Percentiles rank a stretch among this genome's conserved stretches.
Evolutionary conservation across 805 yeast genomes (phyloP).

Genomic region (Candida koratica): DNA sequence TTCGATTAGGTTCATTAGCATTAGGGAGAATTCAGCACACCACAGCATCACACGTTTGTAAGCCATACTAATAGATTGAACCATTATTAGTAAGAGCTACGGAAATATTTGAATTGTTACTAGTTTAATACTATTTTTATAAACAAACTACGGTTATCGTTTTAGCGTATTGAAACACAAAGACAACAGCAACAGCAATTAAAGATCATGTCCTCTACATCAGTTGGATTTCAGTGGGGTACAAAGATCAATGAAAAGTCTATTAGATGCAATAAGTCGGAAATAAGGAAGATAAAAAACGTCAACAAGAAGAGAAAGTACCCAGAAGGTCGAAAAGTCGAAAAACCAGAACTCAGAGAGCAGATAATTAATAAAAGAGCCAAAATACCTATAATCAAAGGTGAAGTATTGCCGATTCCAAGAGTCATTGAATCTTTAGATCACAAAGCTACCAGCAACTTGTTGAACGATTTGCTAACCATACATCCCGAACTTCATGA

Average conservation of each 20-base stretch:
- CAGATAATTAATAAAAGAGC: conserved; percentile 23
- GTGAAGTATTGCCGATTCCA: conserved; percentile 58
- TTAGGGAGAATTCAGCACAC: conserved; percentile 3
- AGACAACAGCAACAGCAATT: not conserved
- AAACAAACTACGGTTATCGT: too few relatives aligned
- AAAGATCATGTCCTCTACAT: conserved; percentile 14
- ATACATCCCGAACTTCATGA: conserved; percentile 59
- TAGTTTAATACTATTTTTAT: too few relatives aligned
- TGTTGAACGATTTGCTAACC: conserved; percentile 51
- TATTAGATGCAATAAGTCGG: conserved; percentile 3
- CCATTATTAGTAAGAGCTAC: not conserved
- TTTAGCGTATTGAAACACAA: too few relatives aligned
- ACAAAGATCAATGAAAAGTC: conserved; percentile 13
- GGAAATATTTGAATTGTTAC: too few relatives aligned
- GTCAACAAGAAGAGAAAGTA: conserved; percentile 14
- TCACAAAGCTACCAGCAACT: conserved; percentile 46
- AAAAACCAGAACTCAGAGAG: conserved; percentile 2
- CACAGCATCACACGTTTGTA: conserved; percentile 1
- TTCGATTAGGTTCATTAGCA: not conserved
- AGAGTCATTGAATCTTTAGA: conserved; percentile 69
- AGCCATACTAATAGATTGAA: not conserved
- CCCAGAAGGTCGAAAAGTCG: conserved; percentile 14
- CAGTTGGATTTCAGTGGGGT: conserved; percentile 33
- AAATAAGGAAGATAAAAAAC: not conserved
- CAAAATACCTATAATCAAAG: conserved; percentile 45